Conservation (phyloP, 441 rosid species). For the Euphorbia corollata region DNA sequence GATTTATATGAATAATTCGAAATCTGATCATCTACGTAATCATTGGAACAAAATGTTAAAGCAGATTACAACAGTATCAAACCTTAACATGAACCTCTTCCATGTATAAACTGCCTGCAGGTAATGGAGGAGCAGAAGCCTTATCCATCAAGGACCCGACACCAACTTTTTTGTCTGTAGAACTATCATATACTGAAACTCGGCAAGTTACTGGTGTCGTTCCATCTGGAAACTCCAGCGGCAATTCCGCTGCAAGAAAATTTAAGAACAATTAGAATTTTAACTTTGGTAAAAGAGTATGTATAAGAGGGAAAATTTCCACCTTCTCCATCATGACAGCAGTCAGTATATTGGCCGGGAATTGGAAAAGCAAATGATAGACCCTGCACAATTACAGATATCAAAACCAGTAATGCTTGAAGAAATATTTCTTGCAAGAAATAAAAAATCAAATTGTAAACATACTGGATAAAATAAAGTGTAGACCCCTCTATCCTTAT, state of each 20-base stretch:
- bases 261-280: conserved; percentile 12
- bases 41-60: background rate
- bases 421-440: background rate
- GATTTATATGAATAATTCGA: background rate
- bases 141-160: conserved; percentile 74
- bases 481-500: conserved; percentile 80
- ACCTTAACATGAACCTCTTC: conserved; percentile 96
- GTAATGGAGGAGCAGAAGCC: conserved; percentile 79
- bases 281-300: conserved; percentile 15
- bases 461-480: conserved; percentile 86
- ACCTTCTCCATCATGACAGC: conserved; percentile 84
- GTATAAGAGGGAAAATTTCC: conserved; percentile 1
- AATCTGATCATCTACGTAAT: background rate
- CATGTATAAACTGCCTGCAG: conserved; percentile 81
- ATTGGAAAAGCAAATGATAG: conserved; percentile 91
- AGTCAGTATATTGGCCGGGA: conserved; percentile 77
- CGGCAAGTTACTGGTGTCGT: conserved; percentile 96
- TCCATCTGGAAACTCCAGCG: conserved; percentile 95
- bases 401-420: background rate
- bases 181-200: conserved; percentile 75
- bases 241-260: conserved; percentile 59
- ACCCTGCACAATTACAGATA: conserved; percentile 43
- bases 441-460: conserved; percentile 5
- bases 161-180: conserved; percentile 81
- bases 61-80: conserved; percentile 16